These are phyloP conservation scores for Neofusicoccum umdonicola DNA, from an alignment of 2,329 filamentous ascomycete genomes.

Conservation along the genomic window DNA sequence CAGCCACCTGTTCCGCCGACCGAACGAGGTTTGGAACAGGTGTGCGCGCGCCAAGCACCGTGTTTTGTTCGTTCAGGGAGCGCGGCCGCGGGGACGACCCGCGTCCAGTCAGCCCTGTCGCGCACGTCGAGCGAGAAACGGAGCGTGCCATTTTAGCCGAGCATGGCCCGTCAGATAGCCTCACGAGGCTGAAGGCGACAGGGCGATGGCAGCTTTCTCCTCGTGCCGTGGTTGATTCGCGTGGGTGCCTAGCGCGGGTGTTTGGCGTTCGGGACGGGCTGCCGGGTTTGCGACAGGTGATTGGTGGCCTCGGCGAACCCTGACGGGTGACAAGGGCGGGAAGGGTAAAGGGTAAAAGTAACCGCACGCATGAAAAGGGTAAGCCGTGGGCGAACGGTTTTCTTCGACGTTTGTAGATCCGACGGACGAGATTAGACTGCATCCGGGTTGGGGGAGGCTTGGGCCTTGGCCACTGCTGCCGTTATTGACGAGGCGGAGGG, in stretches of 20 bases:
- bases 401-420: too few species aligned
- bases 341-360: neutral
- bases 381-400: neutral
- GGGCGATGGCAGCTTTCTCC: neutral
- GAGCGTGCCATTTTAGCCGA: neutral
- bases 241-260: neutral
- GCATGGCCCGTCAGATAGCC: neutral
- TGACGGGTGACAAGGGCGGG: neutral
- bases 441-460: neutral
- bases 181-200: neutral
- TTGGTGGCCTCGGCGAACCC: neutral
- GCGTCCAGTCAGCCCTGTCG: too few species aligned
- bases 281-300: neutral
- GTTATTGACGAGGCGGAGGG: neutral
- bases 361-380: too few species aligned
- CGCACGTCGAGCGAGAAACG: too few species aligned
- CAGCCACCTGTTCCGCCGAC: too few species aligned
- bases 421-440: too few species aligned
- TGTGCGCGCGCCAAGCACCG: too few species aligned
- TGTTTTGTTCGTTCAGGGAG: too few species aligned
- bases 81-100: too few species aligned
- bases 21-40: too few species aligned
- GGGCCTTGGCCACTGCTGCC: neutral
- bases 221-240: too few species aligned
- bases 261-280: neutral